Evolutionary conservation across 192 early-diverging fungal species (phyloP), one percentile per base, ranked within the genome.

Genomic region (Rhizoclosmatium sp.): DNA sequence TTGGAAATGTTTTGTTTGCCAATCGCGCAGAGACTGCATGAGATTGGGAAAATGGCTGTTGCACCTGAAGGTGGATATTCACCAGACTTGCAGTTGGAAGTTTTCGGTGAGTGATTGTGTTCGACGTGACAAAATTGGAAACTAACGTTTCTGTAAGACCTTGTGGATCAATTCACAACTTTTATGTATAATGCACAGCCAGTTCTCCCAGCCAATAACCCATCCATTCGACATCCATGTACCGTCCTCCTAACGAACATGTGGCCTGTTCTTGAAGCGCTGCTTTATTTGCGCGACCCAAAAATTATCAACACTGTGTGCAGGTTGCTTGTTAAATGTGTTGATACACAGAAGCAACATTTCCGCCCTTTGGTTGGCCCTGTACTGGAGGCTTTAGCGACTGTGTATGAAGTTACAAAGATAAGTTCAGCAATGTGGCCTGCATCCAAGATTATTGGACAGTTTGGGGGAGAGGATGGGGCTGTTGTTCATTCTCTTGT

Each of bases 381-480:
- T 46, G 83, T 94, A 16, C 82, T 92, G 82, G 86, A 92, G 23
- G 82, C 87, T 9, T 69, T 94, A 2, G 91, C 93, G 19, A 80
- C 67, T 64, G 86, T 86, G n/a, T 98, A 94, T 84, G 86, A 90
- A 67, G 85, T 87, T 67, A 92, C 92, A 2, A 87, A 89, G 0
- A 47, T 89, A 39, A 82, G 92, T 47, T 89, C 88, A 47, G 94
- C 95, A 75, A 82, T 99, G 64, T 99, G 97, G 97, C 89, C 93
- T 2, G 86, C 91, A 40, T 81, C 82, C 3, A 87, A 92, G 61
- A 87, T 90, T 76, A 87, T 96, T 16, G 80, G 88, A 12, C 88
- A 90, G 56, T 91, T 92, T 90, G 89, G 84, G 21, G 89, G 88
- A 46, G 76, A 76, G 48, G 84, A 80, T 75, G 83, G 87, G 59